These are phyloP conservation scores for Hyparrhenia diplandra DNA, from an alignment of 176 grass and related monocot genomes.

Conservation along the genomic window DNA sequence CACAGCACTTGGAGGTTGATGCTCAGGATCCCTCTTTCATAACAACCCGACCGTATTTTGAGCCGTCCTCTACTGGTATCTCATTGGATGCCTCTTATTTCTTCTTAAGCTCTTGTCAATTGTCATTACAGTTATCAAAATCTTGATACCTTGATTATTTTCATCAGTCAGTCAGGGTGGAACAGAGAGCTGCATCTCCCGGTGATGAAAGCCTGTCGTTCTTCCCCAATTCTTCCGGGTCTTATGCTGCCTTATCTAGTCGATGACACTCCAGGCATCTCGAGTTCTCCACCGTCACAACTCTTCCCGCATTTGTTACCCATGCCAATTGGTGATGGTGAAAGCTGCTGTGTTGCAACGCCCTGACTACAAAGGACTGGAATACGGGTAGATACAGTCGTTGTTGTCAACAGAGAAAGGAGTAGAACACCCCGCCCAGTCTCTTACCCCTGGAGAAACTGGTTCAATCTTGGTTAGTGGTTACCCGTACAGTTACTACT, in stretches of 20 bases:
- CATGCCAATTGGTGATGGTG: neutral
- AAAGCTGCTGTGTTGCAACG: slow-evolving; percentile 7
- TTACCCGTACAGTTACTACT: neutral
- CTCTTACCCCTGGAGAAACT: neutral
- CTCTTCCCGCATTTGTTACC: neutral
- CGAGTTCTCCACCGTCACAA: neutral
- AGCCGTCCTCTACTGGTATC: slow-evolving; percentile 56
- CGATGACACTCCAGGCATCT: neutral
- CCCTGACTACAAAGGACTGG: neutral
- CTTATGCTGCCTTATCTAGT: neutral
- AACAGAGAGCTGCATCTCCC: slow-evolving; percentile 37
- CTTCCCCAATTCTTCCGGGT: neutral
- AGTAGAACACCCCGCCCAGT: neutral
- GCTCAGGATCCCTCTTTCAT: slow-evolving; percentile 55
- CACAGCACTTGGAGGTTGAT: slow-evolving; percentile 35
- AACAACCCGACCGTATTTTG: slow-evolving; percentile 59
- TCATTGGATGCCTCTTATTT: neutral
- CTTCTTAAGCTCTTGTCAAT: neutral
- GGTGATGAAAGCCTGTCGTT: neutral
- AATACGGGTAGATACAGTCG: neutral
- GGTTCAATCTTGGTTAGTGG: neutral
- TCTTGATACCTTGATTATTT: slow-evolving; percentile 13
- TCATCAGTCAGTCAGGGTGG: slow-evolving; percentile 33
- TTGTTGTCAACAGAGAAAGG: neutral
- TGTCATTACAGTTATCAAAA: neutral